phyloP scores from a whole-genome alignment of 495 filamentous ascomycete species.

The Jackrogersella minutella region DNA sequence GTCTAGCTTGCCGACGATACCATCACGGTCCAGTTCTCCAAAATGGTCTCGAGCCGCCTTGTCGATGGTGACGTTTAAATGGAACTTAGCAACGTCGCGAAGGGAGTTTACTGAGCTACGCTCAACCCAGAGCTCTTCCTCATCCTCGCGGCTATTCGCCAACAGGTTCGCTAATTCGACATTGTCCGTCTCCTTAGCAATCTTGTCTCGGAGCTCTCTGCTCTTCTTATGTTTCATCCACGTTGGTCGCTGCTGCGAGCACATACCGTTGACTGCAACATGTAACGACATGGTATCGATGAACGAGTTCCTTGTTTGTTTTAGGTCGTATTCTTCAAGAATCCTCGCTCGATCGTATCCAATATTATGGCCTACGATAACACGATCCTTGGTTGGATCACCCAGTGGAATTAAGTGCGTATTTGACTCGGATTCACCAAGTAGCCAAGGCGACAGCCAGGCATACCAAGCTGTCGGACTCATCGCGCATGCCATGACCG shows the following conservation, averaged over 20 bases:
- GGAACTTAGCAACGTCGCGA: slow-evolving; percentile 95
- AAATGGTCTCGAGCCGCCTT: slow-evolving; percentile 89
- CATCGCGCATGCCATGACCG: slow-evolving; percentile 94
- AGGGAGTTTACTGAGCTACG: slow-evolving; percentile 94
- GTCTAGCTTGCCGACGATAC: slow-evolving; percentile 72
- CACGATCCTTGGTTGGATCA: slow-evolving; percentile 69
- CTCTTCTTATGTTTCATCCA: slow-evolving; percentile 97
- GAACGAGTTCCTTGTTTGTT: slow-evolving; percentile 84
- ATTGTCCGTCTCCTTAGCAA: slow-evolving; percentile 73
- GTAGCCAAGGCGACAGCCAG: slow-evolving; percentile 95
- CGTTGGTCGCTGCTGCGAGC: slow-evolving; percentile 90
- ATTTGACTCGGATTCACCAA: slow-evolving; percentile 79
- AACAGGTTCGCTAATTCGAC: slow-evolving; percentile 76
- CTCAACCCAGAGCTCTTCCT: slow-evolving; percentile 94
- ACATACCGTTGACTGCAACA: slow-evolving; percentile 99
- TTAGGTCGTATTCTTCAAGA: slow-evolving; percentile 85
- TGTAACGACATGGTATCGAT: slow-evolving; percentile 99
- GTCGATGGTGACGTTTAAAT: slow-evolving; percentile 90
- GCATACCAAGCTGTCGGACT: slow-evolving; percentile 92
- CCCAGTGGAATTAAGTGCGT: slow-evolving; percentile 88
- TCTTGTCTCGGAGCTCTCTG: slow-evolving; percentile 81
- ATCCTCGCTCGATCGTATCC: slow-evolving; percentile 93
- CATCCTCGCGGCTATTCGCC: slow-evolving; percentile 75
- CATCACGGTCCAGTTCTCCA: slow-evolving; percentile 77
- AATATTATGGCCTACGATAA: slow-evolving; percentile 94